Evolutionary conservation across 148 eudicot species (phyloP), one percentile per base, ranked within the genome.

Genomic region (Rheum nobile): DNA sequence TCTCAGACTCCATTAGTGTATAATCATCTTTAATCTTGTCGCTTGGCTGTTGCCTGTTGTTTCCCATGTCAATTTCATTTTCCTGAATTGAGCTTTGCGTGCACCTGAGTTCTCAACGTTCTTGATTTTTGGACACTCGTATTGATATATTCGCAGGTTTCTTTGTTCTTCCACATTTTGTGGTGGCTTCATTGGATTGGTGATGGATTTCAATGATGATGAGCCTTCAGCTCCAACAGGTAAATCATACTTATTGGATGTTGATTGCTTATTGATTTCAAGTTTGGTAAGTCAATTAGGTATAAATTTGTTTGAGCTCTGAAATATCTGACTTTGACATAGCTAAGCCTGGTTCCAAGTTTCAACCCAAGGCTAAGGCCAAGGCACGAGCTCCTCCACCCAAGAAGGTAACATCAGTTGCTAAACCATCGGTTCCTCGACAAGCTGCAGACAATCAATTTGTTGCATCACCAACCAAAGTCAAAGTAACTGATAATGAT

Each of bases 291-390:
- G 14, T 65, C 21, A 22, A 4, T 34, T 31, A 10, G 0, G 39
- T 34, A 32, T 32, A 1, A 65, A 29, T 32, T 65, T 14, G 39
- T 14, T 34, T 31, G 70, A 65, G 21, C 22, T 32, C 70, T 65
- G 38, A 65, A 65, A 31, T 34, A 65, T 65, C 24, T 65, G 70
- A 65, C 21, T 65, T 65, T 34, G 1, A 65, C 39, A 65, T 65
- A 86, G 90, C 74, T 77, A 77, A 82, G 75, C 76, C 80, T 76
- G 79, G 76, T 46, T 77, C 77, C 72, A 91, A 81, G 76, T 91
- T 91, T 79, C 82, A 80, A 75, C 97, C 94, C 0, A 91, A 88
- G 81, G 78, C 77, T 46, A 91, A 89, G 73, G 34, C 37, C 28
- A 61, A 61, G 67, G 21, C 39, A 32, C 70, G 70, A 65, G 70